phyloP scores from a whole-genome alignment of 805 yeast species.

The Torulaspora delbrueckii region DNA sequence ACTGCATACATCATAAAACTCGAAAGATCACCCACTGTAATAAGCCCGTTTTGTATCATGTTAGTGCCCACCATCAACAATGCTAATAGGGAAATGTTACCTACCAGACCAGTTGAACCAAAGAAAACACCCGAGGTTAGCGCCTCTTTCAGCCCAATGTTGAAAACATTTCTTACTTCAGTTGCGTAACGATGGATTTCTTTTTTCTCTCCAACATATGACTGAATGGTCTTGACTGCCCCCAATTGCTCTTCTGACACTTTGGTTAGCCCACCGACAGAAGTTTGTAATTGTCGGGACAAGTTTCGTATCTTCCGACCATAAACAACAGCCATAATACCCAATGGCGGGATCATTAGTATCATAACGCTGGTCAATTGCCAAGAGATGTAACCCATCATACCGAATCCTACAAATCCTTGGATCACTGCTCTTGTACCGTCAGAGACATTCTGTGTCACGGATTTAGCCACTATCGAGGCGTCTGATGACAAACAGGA shows the following conservation, averaged over 20 bases:
- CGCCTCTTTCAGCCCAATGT: conserved; percentile 77
- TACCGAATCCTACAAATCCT: conserved; percentile 79
- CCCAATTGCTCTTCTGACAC: conserved; percentile 88
- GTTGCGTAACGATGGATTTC: conserved; percentile 73
- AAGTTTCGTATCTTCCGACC: conserved; percentile 73
- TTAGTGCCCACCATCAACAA: conserved; percentile 74
- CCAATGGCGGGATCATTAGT: conserved; percentile 75
- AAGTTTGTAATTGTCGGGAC: conserved; percentile 73
- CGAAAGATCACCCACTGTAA: conserved; percentile 83
- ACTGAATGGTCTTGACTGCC: conserved; percentile 81
- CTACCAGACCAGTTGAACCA: conserved; percentile 77
- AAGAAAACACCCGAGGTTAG: conserved; percentile 67
- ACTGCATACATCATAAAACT: conserved; percentile 95
- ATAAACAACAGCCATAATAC: conserved; percentile 72
- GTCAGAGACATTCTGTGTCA: conserved; percentile 85
- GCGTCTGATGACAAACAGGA: conserved; percentile 86
- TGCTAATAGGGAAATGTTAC: conserved; percentile 74
- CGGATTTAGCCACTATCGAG: conserved; percentile 76
- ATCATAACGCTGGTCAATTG: conserved; percentile 79
- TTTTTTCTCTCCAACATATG: conserved; percentile 77
- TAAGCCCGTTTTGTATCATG: conserved; percentile 69
- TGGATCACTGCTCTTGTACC: conserved; percentile 82
- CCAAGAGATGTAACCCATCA: conserved; percentile 87
- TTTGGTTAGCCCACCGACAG: conserved; percentile 79
- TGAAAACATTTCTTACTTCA: conserved; percentile 60